Percentiles rank a stretch among this genome's conserved stretches.
Conservation (phyloP, 2,329 filamentous ascomycete species). For the Scytalidium lignicola region DNA sequence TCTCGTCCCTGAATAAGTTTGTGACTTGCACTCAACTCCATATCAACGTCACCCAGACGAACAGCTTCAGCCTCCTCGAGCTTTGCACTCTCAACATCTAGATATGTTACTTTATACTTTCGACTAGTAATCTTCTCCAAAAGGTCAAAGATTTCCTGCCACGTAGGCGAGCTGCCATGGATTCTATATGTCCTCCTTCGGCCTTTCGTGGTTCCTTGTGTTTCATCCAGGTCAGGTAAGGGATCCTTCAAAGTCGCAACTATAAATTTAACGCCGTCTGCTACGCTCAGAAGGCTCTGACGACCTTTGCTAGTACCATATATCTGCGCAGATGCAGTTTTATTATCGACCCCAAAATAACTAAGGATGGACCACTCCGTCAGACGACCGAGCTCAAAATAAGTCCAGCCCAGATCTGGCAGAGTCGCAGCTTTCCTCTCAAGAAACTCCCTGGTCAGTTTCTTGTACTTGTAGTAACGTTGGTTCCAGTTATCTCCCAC, state of each 20-base stretch:
- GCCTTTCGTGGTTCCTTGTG: neutral
- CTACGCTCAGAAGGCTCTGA: neutral
- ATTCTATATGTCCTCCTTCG: neutral
- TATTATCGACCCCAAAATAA: conserved; percentile 6
- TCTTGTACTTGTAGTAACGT: conserved; percentile 12
- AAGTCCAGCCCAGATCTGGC: conserved; percentile 8
- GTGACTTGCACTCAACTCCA: neutral
- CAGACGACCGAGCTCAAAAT: conserved; percentile 5
- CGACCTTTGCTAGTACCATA: neutral
- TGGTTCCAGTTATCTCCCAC: conserved; percentile 5
- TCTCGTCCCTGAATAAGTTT: neutral
- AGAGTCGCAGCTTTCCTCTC: conserved; percentile 3
- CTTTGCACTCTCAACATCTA: neutral
- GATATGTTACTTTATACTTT: neutral
- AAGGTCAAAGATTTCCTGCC: neutral
- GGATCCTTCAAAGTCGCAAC: neutral
- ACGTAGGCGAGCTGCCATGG: neutral
- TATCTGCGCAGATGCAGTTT: neutral
- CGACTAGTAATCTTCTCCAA: neutral
- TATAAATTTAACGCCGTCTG: neutral
- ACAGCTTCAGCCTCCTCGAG: neutral
- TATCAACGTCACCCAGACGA: neutral
- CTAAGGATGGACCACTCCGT: conserved; percentile 6
- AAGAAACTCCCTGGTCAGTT: conserved; percentile 4
- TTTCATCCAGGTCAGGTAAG: neutral